Evolutionary conservation across 164 flowering plant species (phyloP), one percentile per base, ranked within the genome.

Genomic region (Nelumbo lutea): DNA sequence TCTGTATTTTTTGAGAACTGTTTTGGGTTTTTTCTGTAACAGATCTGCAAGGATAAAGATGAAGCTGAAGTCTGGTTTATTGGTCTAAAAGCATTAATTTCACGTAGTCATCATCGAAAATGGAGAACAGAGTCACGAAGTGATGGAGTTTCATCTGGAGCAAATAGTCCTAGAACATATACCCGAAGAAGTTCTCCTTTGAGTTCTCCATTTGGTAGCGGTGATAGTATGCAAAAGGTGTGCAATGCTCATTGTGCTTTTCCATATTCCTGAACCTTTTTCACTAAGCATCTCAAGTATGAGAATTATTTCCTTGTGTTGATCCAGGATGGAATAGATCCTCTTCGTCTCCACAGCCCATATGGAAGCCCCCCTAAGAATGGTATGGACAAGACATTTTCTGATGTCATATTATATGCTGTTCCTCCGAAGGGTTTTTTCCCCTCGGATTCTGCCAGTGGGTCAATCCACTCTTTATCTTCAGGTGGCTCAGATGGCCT

Each of bases 21-120:
- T 68, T 66, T 48, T 64, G 57, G 48, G 47, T 9, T 64, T 45
- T 42, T 43, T 38, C 56, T 75, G 52, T 71, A 42, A 65, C 74
- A 95, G 98, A 95, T 95, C 45, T 95, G 99, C 85, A 95, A 95
- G 81, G 99, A 95, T 80, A 95, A 95, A 86, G 99, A 95, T 85
- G 99, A 92, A 84, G 97, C 99, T 78, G 99, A 95, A 79, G 90
- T 87, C 62, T 95, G 99, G 99, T 87, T 95, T 84, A 92, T 90
- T 82, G 99, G 99, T 68, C 81, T 95, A 50, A 92, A 95, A 76
- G 94, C 99, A 72, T 83, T 95, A 72, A 88, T 92, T 75, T 87
- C 97, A 62, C 92, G 93, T 42, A 73, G 90, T 53, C 96, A 89
- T 83, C 87, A 88, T 40, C 78, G 92, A 38, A 92, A 83, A 75